Percentiles rank a stretch among this genome's conserved stretches.
Conservation (phyloP, 352 stramenopile species). For the Phytopythium chamaehyphon region DNA sequence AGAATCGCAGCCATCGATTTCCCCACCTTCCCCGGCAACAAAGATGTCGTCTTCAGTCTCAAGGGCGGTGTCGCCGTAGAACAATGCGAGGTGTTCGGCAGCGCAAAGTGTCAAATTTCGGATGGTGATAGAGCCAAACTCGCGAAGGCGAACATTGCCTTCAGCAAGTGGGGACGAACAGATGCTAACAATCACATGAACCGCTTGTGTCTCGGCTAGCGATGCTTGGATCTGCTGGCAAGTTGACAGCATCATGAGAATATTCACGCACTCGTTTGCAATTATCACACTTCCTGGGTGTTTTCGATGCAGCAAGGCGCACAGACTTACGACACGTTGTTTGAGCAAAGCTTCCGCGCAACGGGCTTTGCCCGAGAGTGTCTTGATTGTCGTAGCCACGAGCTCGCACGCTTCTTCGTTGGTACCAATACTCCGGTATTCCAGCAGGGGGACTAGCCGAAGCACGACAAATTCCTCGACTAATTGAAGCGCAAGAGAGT, state of each 20-base stretch:
- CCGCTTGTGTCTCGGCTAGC: conserved; percentile 54
- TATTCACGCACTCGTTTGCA: conserved; percentile 33
- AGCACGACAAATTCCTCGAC: conserved; percentile 50
- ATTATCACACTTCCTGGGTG: conserved; percentile 32
- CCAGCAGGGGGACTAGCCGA: conserved; percentile 37
- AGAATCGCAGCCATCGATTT: no score
- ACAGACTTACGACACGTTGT: conserved; percentile 53
- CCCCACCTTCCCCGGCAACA: background rate
- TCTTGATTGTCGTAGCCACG: conserved; percentile 29
- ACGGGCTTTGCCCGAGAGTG: conserved; percentile 41
- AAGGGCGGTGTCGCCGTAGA: conserved; percentile 32
- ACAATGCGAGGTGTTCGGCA: conserved; percentile 47
- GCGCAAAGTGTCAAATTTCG: conserved; percentile 69
- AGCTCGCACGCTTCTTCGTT: conserved; percentile 42
- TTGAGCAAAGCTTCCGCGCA: conserved; percentile 43
- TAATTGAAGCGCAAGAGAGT: conserved; percentile 47
- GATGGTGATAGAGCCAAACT: conserved; percentile 53
- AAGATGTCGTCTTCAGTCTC: conserved; percentile 11
- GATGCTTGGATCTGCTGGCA: conserved; percentile 60
- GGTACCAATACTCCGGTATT: conserved; percentile 32
- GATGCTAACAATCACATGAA: conserved; percentile 57
- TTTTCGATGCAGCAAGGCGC: conserved; percentile 41
- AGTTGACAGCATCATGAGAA: conserved; percentile 60
- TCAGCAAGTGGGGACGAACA: conserved; percentile 22
- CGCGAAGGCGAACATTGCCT: conserved; percentile 30